A percentile compares a stretch with the other conserved stretches of the same genome.
phyloP scores from a whole-genome alignment of 352 stramenopile genomes.

The Pythium guiyangense region DNA sequence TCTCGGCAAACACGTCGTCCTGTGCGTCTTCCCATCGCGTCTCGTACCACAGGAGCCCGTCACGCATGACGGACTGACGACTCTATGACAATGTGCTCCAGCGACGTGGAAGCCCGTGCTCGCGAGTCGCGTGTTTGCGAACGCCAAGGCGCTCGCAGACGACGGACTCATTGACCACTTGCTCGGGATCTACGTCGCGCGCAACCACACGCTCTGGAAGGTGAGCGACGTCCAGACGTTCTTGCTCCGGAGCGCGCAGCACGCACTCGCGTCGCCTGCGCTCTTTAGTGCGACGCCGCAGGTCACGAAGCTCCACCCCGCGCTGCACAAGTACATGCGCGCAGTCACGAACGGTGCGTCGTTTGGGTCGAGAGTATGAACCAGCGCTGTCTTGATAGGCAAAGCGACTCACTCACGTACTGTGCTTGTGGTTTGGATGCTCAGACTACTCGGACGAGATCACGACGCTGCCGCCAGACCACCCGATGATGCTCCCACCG shows the following conservation, averaged over 20 bases:
- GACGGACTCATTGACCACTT: conserved; percentile 63
- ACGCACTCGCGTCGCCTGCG: conserved; percentile 48
- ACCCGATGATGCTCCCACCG: conserved; percentile 79
- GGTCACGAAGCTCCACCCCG: conserved; percentile 47
- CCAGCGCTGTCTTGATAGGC: neutral
- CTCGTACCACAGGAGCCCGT: no score
- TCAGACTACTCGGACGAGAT: conserved; percentile 86
- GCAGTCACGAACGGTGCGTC: conserved; percentile 51
- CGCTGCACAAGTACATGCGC: conserved; percentile 69
- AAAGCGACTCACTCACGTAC: neutral
- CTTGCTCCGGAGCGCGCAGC: conserved; percentile 56
- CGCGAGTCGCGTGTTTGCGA: conserved; percentile 72
- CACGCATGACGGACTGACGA: no score
- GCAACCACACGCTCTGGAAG: conserved; percentile 80
- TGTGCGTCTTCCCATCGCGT: conserved; percentile 23
- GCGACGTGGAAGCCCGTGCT: conserved; percentile 70
- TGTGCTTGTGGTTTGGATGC: neutral
- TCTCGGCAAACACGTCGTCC: conserved; percentile 57
- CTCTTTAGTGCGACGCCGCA: conserved; percentile 49
- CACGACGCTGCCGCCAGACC: conserved; percentile 75
- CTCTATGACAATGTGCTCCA: conserved; percentile 13
- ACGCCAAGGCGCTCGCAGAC: conserved; percentile 54
- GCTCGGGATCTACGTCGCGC: conserved; percentile 77
- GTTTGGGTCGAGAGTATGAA: neutral
- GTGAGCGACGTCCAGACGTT: conserved; percentile 74